Evolutionary conservation across 2,329 filamentous ascomycete genomes (phyloP), one percentile per base, ranked within the genome.

Genomic region (Fusarium lyarnte): DNA sequence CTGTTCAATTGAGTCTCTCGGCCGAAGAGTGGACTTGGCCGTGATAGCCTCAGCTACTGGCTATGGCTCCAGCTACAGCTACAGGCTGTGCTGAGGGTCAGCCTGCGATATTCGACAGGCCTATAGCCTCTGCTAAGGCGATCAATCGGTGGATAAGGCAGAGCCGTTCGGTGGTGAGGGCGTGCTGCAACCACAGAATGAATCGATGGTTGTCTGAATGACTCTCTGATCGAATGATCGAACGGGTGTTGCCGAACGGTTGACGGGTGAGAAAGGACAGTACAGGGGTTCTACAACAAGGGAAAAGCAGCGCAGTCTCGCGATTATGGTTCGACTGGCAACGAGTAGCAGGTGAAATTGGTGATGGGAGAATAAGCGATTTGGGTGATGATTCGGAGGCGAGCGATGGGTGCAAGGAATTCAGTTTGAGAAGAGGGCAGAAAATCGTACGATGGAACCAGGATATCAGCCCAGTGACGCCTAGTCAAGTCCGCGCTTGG

Each of bases 391-490:
- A 60, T 65, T 67, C 54, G 73, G 63, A 70, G 65, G 36, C 65
- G 41, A 72, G 71, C 68, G 72, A 74, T 66, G 58, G 57, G 62
- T 76, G 74, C 74, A 78, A 76, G 76, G 72, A 76, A 76, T 74
- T 77, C 74, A 62, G 67, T 66, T 71, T 77, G 76, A 70, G 73
- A 72, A 74, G 73, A 74, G 63, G 68, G 72, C 54, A 59, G 54
- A 67, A 72, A 77, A 79, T 79, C 78, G 78, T 79, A 80, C 77
- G 77, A 79, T 79, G 73, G 73, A 71, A 72, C 71, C 67, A 57
- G 64, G 69, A 73, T 70, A 79, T 79, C 76, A 78, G 77, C 69
- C 77, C 77, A 78, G 74, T 63, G 74, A 70, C 62, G 66, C 63
- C 70, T 66, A 75, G 71, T 73, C 63, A 36, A 74, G 63, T 74